Percentiles rank a stretch among this genome's conserved stretches.
Evolutionary conservation across 2,329 filamentous ascomycete genomes (phyloP).

Genomic region (Chaetomiaceae sp.): DNA sequence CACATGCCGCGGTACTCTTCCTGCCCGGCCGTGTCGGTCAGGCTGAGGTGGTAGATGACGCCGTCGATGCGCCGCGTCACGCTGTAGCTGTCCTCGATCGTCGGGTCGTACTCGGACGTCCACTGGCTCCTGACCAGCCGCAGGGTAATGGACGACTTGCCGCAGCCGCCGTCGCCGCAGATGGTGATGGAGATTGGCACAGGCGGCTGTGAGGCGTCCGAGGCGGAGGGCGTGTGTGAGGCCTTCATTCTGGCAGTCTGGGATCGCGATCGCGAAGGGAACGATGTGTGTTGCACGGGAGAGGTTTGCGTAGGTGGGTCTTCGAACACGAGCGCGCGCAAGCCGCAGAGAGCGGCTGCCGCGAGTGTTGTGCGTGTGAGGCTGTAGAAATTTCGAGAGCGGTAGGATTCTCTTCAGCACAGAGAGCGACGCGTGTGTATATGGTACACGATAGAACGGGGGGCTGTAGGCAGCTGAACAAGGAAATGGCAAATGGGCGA

Average conservation of each 20-base stretch:
- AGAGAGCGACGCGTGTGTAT: too few species aligned
- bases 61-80: slow-evolving; percentile 77
- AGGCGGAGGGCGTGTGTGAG: slow-evolving; percentile 18
- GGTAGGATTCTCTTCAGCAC: too few species aligned
- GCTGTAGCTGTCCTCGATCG: slow-evolving; percentile 79
- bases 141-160: slow-evolving; percentile 80
- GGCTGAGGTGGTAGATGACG: slow-evolving; percentile 69
- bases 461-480: too few species aligned
- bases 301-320: too few species aligned
- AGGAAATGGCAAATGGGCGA: too few species aligned
- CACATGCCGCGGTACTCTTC: slow-evolving; percentile 87
- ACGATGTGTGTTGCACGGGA: too few species aligned
- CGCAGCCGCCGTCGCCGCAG: slow-evolving; percentile 79
- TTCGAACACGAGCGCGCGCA: too few species aligned
- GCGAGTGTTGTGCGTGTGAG: not conserved
- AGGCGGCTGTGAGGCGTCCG: slow-evolving; percentile 33
- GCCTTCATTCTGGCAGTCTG: slow-evolving; percentile 10
- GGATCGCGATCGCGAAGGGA: too few species aligned
- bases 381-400: too few species aligned
- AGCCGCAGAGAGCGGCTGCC: not conserved
- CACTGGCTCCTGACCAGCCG: slow-evolving; percentile 77
- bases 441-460: too few species aligned
- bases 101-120: slow-evolving; percentile 78
- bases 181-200: slow-evolving; percentile 71
- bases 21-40: slow-evolving; percentile 84